A percentile compares a stretch with the other conserved stretches of the same genome.
Conservation (phyloP, 2,329 filamentous ascomycete genomes). For the Hypoxylon sp. region DNA sequence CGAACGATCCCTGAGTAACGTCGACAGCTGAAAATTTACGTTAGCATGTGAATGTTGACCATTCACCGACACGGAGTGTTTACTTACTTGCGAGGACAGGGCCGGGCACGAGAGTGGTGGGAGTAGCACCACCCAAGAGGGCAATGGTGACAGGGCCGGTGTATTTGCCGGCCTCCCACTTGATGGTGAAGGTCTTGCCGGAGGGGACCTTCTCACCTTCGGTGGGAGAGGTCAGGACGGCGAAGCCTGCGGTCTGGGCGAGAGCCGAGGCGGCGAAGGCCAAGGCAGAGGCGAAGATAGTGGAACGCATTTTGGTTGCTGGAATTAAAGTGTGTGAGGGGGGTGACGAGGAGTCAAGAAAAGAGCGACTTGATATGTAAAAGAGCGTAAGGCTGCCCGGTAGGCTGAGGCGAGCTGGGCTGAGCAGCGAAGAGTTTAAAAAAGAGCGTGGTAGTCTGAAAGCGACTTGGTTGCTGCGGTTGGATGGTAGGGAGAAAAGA, state of each 20-base stretch:
- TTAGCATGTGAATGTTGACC: constrained; percentile 40
- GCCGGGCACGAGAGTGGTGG: constrained; percentile 60
- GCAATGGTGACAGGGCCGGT: constrained; percentile 64
- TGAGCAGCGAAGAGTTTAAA: constrained; percentile 32
- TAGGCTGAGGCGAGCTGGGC: constrained; percentile 39
- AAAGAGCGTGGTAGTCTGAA: constrained; percentile 44
- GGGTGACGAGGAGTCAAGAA: constrained; percentile 22
- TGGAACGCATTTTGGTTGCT: constrained; percentile 69
- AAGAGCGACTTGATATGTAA: constrained; percentile 37
- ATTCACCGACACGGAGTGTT: neutral
- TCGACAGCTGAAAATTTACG: constrained; percentile 59
- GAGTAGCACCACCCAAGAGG: constrained; percentile 68
- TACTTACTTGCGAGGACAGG: constrained; percentile 67
- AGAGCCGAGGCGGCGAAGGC: constrained; percentile 66
- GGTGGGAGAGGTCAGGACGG: constrained; percentile 66
- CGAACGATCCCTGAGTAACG: constrained; percentile 62
- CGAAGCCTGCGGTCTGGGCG: constrained; percentile 71
- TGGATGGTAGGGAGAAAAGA: constrained; percentile 26
- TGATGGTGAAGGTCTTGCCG: constrained; percentile 65
- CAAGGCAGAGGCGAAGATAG: constrained; percentile 64
- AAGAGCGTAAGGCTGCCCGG: constrained; percentile 38
- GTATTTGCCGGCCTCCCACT: constrained; percentile 64
- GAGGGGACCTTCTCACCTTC: constrained; percentile 62
- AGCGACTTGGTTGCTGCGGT: constrained; percentile 28
- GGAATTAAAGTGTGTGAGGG: constrained; percentile 17